Evolutionary conservation across 495 filamentous ascomycete genomes (phyloP).

Genomic region (Aspergillus haitiensis): DNA sequence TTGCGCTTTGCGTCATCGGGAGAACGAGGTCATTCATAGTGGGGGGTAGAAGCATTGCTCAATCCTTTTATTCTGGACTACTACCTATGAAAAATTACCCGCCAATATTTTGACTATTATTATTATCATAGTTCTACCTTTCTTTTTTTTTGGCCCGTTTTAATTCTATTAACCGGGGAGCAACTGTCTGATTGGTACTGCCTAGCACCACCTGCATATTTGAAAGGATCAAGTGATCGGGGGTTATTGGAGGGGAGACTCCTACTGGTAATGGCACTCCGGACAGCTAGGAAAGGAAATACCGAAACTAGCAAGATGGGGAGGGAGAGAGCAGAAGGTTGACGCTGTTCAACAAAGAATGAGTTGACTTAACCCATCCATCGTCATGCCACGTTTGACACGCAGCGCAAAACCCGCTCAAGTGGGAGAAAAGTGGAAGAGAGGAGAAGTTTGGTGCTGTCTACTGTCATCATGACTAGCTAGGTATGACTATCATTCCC

Average conservation of each 20-base stretch:
- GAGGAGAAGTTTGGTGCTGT: no score
- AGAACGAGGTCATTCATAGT: not conserved
- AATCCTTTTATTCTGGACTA: not conserved
- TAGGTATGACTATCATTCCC: no score
- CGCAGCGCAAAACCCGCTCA: not conserved
- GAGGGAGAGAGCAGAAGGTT: not conserved
- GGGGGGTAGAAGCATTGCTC: not conserved
- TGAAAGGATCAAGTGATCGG: not conserved
- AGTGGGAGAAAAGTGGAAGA: not conserved
- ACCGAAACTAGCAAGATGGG: not conserved
- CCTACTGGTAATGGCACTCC: not conserved
- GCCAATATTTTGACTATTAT: no score
- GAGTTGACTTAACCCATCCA: not conserved
- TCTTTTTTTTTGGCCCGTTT: no score
- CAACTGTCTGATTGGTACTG: no score
- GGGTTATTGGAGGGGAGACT: not conserved
- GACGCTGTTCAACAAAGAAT: not conserved
- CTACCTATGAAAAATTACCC: not conserved
- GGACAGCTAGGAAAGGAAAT: constrained; percentile 7
- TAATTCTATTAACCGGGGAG: no score
- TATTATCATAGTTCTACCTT: no score
- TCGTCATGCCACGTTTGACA: constrained; percentile 3
- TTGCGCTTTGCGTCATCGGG: not conserved
- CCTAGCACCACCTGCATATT: not conserved
- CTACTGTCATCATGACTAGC: no score